phyloP scores from a whole-genome alignment of 2,329 filamentous ascomycete species.

The Coleophoma cylindrospora region DNA sequence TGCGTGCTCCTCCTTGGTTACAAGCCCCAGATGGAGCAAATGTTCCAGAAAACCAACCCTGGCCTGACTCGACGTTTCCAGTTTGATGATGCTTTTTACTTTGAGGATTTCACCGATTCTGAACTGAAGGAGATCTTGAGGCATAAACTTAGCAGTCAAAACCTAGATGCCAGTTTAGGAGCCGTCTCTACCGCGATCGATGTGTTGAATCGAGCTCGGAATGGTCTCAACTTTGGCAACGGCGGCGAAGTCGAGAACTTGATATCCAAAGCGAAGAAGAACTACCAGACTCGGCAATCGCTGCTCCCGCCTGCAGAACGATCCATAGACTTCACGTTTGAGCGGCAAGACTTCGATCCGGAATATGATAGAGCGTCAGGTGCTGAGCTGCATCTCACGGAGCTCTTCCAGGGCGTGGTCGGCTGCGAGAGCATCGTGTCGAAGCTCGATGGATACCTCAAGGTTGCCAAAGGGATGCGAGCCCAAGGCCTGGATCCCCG shows the following conservation, averaged over 20 bases:
- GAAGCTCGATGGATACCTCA: constrained; percentile 43
- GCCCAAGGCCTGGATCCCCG: constrained; percentile 40
- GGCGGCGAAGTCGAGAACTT: constrained; percentile 71
- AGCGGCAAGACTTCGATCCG: constrained; percentile 44
- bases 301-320: constrained; percentile 5
- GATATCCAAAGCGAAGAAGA: constrained; percentile 44
- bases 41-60: constrained; percentile 58
- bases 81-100: constrained; percentile 56
- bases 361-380: constrained; percentile 40
- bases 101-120: constrained; percentile 60
- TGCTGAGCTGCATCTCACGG: constrained; percentile 34
- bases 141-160: constrained; percentile 54
- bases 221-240: constrained; percentile 65
- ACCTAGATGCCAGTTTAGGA: constrained; percentile 43
- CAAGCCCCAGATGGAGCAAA: constrained; percentile 61
- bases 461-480: constrained; percentile 38
- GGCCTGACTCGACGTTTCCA: constrained; percentile 64
- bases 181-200: constrained; percentile 52
- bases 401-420: constrained; percentile 44
- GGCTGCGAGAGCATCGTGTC: constrained; percentile 44
- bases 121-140: constrained; percentile 57
- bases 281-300: constrained; percentile 18
- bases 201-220: constrained; percentile 55
- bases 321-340: constrained; percentile 17
- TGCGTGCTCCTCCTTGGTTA: constrained; percentile 71